These are phyloP conservation scores for Clarireedia homoeocarpa DNA, from an alignment of 2,329 filamentous ascomycete genomes.

Conservation along the genomic window DNA sequence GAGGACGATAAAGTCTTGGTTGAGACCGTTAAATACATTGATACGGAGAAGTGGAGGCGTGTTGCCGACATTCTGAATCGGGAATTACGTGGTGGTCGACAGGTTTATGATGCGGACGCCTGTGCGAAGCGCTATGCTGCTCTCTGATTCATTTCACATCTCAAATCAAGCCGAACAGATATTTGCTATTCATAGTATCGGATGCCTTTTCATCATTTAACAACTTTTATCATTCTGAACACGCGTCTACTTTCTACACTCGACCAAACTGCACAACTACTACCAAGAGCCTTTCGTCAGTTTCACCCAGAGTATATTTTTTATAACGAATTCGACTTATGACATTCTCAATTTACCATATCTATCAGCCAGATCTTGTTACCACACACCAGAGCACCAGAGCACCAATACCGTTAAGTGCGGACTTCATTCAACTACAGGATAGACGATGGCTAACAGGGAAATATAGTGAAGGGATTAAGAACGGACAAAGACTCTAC, in stretches of 20 bases:
- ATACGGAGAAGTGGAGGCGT: constrained; percentile 18
- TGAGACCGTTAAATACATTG: constrained; percentile 12
- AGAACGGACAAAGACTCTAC: too few relatives aligned
- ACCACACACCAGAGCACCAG: neutral
- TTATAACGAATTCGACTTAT: too few relatives aligned
- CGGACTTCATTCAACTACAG: too few relatives aligned
- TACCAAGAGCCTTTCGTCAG: too few relatives aligned
- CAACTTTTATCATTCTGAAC: too few relatives aligned
- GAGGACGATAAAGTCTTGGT: constrained; percentile 18
- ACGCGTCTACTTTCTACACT: too few relatives aligned
- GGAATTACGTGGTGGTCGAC: neutral
- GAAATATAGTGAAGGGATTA: neutral
- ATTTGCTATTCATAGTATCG: neutral
- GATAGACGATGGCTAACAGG: too few relatives aligned
- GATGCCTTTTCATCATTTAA: neutral
- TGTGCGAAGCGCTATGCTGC: constrained; percentile 7
- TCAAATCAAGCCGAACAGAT: neutral
- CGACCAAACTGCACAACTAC: too few relatives aligned
- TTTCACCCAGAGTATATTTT: too few relatives aligned
- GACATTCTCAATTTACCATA: too few relatives aligned
- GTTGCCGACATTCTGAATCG: constrained; percentile 13
- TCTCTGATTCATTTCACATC: neutral
- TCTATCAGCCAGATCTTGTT: neutral
- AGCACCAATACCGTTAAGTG: neutral
- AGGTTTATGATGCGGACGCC: neutral